Conservation (phyloP, 2,329 filamentous ascomycete species). For the Scolecobasidium constrictum region DNA sequence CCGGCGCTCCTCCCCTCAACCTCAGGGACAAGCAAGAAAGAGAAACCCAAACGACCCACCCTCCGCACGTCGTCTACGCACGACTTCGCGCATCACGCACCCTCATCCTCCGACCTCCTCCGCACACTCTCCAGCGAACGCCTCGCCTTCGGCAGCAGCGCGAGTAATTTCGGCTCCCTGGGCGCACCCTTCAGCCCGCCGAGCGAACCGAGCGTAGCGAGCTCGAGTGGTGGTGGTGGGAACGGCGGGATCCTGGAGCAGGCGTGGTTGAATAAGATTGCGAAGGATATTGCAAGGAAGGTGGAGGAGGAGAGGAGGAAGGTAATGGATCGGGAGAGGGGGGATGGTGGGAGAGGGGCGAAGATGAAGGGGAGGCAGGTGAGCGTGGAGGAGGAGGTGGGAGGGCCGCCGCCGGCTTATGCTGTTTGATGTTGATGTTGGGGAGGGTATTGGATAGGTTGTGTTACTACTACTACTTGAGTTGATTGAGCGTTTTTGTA, state of each 20-base stretch:
- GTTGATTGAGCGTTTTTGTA: too few species aligned
- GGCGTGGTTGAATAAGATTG: slow-evolving; percentile 88
- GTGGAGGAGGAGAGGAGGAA: slow-evolving; percentile 73
- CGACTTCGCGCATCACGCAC: not conserved
- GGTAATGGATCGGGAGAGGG: too few species aligned
- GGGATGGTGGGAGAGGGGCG: not conserved
- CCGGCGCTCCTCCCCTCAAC: not conserved
- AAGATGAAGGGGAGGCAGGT: not conserved
- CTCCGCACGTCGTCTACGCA: not conserved
- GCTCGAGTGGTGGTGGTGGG: slow-evolving; percentile 9
- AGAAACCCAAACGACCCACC: not conserved
- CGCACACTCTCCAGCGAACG: slow-evolving; percentile 24
- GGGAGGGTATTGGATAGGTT: too few species aligned
- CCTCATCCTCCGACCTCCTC: slow-evolving; percentile 15
- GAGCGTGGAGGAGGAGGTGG: slow-evolving; percentile 3
- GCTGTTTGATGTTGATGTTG: slow-evolving; percentile 6
- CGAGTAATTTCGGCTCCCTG: slow-evolving; percentile 42
- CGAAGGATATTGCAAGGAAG: slow-evolving; percentile 75
- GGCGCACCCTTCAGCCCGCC: slow-evolving; percentile 20
- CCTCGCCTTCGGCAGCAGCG: slow-evolving; percentile 11
- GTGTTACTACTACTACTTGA: too few species aligned
- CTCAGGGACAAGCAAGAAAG: not conserved
- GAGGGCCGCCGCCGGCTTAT: slow-evolving; percentile 6
- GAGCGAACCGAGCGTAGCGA: slow-evolving; percentile 5
- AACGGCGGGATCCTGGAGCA: slow-evolving; percentile 56